phyloP scores from a whole-genome alignment of 768 basidiomycete genomes.

The Russula abietina region DNA sequence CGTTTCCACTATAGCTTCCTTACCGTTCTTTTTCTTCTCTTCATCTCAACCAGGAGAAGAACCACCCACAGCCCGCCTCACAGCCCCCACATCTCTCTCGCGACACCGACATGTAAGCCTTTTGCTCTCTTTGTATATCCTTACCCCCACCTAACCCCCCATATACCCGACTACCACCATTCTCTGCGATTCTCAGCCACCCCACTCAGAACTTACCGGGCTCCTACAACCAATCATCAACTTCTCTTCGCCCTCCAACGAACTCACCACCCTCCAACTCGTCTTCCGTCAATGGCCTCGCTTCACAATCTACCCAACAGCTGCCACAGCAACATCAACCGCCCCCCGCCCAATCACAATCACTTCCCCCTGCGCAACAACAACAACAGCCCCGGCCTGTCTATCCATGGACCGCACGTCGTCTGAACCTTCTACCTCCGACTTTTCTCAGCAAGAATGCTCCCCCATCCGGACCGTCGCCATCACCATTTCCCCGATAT shows the following conservation, averaged over 20 bases:
- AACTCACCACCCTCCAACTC: constrained; percentile 32
- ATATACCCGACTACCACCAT: background rate
- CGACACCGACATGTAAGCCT: constrained; percentile 17
- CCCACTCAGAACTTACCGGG: constrained; percentile 18
- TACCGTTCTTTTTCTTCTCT: constrained; percentile 4
- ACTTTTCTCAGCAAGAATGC: constrained; percentile 55
- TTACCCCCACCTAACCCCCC: constrained; percentile 12
- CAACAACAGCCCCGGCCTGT: constrained; percentile 46
- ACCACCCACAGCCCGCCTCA: constrained; percentile 16
- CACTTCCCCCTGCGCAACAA: constrained; percentile 29
- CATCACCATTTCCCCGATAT: constrained; percentile 92
- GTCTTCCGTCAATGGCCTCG: constrained; percentile 34
- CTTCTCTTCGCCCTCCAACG: constrained; percentile 28
- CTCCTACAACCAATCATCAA: constrained; percentile 16
- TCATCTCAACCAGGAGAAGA: constrained; percentile 23
- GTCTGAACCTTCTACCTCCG: constrained; percentile 64
- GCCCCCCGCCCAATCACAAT: constrained; percentile 26
- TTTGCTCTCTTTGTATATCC: background rate
- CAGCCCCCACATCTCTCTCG: constrained; percentile 20
- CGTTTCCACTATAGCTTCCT: constrained; percentile 8
- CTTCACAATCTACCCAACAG: constrained; percentile 27
- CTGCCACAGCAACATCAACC: constrained; percentile 33
- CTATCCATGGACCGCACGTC: constrained; percentile 80
- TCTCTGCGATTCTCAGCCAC: background rate
- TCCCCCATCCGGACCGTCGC: constrained; percentile 63